Base-by-base conservation (phyloP, 345 rosid species). In the Salix dunnii region DNA sequence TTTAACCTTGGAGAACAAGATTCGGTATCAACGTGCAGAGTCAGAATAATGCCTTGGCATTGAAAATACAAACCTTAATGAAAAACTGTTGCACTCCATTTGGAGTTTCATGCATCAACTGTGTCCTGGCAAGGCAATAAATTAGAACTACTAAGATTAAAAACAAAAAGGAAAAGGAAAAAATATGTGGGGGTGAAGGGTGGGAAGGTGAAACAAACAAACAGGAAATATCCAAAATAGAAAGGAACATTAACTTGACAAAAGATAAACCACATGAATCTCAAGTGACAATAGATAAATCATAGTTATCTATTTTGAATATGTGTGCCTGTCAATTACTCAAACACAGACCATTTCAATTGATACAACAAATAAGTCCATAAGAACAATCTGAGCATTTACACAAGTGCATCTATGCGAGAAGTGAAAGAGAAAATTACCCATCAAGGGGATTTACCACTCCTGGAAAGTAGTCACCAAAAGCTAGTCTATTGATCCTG, bases 391-490 rank as follows among this genome's bases (percentile, higher is more conserved):
- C 36, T 5, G 21, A 70, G 53, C 23, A 48, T 36, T 70, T 38
- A 23, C 73, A 33, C 9, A 13, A 43, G 16, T 36, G n/a, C 64
- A 35, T 66, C 72, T 58, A 30, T 33, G 67, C 31, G 64, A 70
- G 65, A 49, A 51, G 81, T 70, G 53, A 55, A 70, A 76, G 51
- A 36, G 78, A 73, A 33, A 67, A 79, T 79, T 91, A 96, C 99
- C 90, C 85, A 67, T 94, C 97, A 79, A 96, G 99, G 82, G 97
- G 99, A 82, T 96, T 94, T 40, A 96, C 91, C 17, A 87, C 92
- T n/a, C 99, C 99, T 21, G 99, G 99, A 76, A 91, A 96, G 79
- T 84, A 86, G 77, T 92, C 98, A 74, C 98, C 99, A 80, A 84
- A 96, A 77, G 93, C 79, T 58, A 96, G 89, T 81, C 86, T 87